These are phyloP conservation scores for Talaromyces sp. DNA, from an alignment of 2,329 filamentous ascomycete genomes.

Conservation along the genomic window DNA sequence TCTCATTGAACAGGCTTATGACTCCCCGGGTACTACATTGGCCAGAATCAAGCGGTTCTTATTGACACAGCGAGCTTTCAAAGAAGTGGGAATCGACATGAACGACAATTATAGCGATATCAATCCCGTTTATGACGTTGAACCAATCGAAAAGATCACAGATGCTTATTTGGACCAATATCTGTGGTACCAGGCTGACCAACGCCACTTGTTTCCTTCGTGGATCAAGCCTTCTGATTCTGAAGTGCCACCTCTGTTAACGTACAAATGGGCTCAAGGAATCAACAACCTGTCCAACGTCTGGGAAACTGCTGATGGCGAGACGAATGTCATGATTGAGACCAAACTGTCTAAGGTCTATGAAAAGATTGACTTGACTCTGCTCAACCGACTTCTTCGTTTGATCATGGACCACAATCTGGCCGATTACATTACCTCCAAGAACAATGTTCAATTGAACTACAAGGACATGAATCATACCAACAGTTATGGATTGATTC, in stretches of 20 bases:
- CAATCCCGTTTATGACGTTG: slow-evolving; percentile 97
- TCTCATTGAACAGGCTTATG: slow-evolving; percentile 95
- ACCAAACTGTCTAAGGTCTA: slow-evolving; percentile 99
- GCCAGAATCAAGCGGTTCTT: slow-evolving; percentile 97
- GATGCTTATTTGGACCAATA: slow-evolving; percentile 98
- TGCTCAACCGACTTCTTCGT: slow-evolving; percentile 86
- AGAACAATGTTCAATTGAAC: slow-evolving; percentile 98
- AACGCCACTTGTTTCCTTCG: slow-evolving; percentile 90
- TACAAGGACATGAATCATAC: slow-evolving; percentile 99
- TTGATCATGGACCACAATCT: slow-evolving; percentile 99
- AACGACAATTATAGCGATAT: slow-evolving; percentile 99
- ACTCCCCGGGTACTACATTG: slow-evolving; percentile 91
- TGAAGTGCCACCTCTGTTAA: slow-evolving; percentile 87
- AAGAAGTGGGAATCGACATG: slow-evolving; percentile 99
- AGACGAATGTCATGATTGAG: slow-evolving; percentile 98
- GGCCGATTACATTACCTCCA: slow-evolving; percentile 97
- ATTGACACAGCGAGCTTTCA: slow-evolving; percentile 94
- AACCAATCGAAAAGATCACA: slow-evolving; percentile 98
- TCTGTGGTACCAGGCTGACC: slow-evolving; percentile 97
- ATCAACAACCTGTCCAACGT: slow-evolving; percentile 97
- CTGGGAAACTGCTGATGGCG: slow-evolving; percentile 88
- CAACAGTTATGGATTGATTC: slow-evolving; percentile 97
- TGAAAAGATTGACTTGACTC: slow-evolving; percentile 95
- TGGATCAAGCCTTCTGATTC: slow-evolving; percentile 99
- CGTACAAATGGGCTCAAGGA: slow-evolving; percentile 98